These are phyloP conservation scores for Lachancea cidri DNA, from an alignment of 805 yeast genomes.

Conservation along the genomic window DNA sequence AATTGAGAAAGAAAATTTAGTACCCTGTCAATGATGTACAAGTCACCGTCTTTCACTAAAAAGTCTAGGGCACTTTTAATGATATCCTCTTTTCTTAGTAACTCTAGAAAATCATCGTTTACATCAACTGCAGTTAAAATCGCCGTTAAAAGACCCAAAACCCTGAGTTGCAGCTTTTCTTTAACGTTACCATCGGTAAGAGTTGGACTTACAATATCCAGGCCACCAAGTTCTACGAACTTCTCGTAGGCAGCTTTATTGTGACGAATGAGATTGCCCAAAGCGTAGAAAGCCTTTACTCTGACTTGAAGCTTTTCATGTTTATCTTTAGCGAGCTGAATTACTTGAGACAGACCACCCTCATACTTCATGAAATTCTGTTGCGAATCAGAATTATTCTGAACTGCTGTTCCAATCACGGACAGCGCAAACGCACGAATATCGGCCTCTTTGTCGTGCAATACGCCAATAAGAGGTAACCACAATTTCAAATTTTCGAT, in stretches of 20 bases:
- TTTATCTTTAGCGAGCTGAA: slow-evolving; percentile 35
- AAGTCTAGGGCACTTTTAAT: slow-evolving; percentile 26
- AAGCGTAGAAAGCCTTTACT: slow-evolving; percentile 70
- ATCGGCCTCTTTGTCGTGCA: slow-evolving; percentile 40
- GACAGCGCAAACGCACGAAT: slow-evolving; percentile 61
- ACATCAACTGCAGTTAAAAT: slow-evolving; percentile 49
- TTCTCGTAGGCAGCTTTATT: slow-evolving; percentile 47
- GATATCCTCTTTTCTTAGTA: slow-evolving; percentile 34
- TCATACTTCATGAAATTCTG: slow-evolving; percentile 52
- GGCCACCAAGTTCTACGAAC: slow-evolving; percentile 59
- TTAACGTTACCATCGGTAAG: slow-evolving; percentile 16
- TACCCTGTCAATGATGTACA: slow-evolving; percentile 53
- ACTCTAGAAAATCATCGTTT: slow-evolving; percentile 33
- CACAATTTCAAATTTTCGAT: slow-evolving; percentile 79
- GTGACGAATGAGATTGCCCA: slow-evolving; percentile 70
- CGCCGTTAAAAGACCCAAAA: slow-evolving; percentile 55
- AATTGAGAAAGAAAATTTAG: slow-evolving; percentile 47
- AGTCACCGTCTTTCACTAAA: slow-evolving; percentile 28
- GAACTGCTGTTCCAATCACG: slow-evolving; percentile 85
- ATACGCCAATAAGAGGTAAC: slow-evolving; percentile 57
- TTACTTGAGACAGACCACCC: slow-evolving; percentile 42
- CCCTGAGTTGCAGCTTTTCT: slow-evolving; percentile 46
- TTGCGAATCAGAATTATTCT: slow-evolving; percentile 79
- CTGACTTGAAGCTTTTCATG: slow-evolving; percentile 35
- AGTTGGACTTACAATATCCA: slow-evolving; percentile 44